Conservation (phyloP, 2,329 filamentous ascomycete genomes). For the Claviceps spartinae region DNA sequence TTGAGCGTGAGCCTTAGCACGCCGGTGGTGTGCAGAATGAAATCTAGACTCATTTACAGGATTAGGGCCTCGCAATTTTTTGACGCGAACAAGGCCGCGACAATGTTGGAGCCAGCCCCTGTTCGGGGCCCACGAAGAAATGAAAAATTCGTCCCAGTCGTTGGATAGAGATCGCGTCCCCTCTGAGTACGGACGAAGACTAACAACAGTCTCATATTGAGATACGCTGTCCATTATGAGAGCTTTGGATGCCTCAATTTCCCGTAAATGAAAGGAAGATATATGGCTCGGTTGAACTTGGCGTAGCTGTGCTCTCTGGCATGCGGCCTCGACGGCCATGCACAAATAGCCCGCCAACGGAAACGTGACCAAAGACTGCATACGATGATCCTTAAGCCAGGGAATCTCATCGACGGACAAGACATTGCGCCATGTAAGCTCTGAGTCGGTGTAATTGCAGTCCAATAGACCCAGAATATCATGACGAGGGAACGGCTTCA, state of each 20-base stretch:
- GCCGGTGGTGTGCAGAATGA: neutral
- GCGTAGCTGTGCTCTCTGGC: conserved; percentile 18
- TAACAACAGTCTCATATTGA: conserved; percentile 14
- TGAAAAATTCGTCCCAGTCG: conserved; percentile 41
- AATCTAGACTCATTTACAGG: conserved; percentile 7
- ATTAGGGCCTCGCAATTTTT: conserved; percentile 7
- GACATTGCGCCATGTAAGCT: conserved; percentile 36
- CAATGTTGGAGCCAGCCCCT: conserved; percentile 47
- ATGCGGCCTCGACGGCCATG: conserved; percentile 35
- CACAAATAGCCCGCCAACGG: conserved; percentile 39
- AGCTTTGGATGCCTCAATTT: conserved; percentile 15
- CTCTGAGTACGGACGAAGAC: conserved; percentile 14
- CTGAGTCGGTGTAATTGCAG: conserved; percentile 28
- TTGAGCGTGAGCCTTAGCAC: neutral
- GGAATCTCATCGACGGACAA: conserved; percentile 35
- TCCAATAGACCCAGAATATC: conserved; percentile 33
- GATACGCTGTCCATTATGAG: conserved; percentile 14
- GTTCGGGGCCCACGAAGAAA: conserved; percentile 38
- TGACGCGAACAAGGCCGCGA: conserved; percentile 32
- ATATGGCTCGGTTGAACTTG: conserved; percentile 12
- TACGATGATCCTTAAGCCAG: conserved; percentile 44
- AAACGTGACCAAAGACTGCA: conserved; percentile 43
- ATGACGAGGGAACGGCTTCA: conserved; percentile 26
- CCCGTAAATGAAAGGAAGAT: conserved; percentile 10
- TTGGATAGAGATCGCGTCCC: conserved; percentile 22